Evolutionary conservation across 257 asterid genomes (phyloP), one percentile per base, ranked within the genome.

Genomic region (Eustoma russellianum): DNA sequence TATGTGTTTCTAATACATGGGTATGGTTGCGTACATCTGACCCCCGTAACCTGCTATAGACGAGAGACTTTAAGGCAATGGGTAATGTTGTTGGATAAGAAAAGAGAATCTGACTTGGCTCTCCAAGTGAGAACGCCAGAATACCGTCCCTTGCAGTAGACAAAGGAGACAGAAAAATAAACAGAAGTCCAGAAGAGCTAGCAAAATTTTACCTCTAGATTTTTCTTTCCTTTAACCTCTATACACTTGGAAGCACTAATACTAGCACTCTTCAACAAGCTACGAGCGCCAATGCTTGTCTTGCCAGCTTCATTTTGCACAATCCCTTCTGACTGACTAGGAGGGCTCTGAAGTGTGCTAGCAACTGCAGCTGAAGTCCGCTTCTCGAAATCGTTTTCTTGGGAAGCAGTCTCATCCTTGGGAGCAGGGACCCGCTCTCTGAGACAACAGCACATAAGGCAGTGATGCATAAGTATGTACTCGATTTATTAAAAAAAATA

Each of bases 201-300:
- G 43, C 35, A 8, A 7, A n/a, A 34, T 30, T 53, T 51, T 38
- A 38, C 43, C 43, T 38, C 43, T 78, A 86, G 5, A 50, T 86
- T 77, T 13, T 46, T 73, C 61, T 57, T 82, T 6, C 51, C 65
- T 76, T 83, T 77, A 50, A 81, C 88, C 28, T 68, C 95, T 5
- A 89, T 58, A 38, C 97, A 89, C 71, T 83, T 83, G 15, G 97
- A 89, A 50, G 76, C 97, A 54, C 97, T 89, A 55, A 89, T 89
- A 55, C 94, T 89, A 59, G 94, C 92, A 58, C 97, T 89, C 82
- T 91, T 91, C 69, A 87, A 77, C 83, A 91, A 77, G 83, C 96
- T 79, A 46, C 95, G 95, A 50, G 85, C 88, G 57, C 83, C 80
- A 55, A 76, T 71, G 50, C 53, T 74, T 55, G 40, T 30, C 17